These are phyloP conservation scores for Medicago lupulina DNA, from an alignment of 306 rosid genomes.

Conservation along the genomic window DNA sequence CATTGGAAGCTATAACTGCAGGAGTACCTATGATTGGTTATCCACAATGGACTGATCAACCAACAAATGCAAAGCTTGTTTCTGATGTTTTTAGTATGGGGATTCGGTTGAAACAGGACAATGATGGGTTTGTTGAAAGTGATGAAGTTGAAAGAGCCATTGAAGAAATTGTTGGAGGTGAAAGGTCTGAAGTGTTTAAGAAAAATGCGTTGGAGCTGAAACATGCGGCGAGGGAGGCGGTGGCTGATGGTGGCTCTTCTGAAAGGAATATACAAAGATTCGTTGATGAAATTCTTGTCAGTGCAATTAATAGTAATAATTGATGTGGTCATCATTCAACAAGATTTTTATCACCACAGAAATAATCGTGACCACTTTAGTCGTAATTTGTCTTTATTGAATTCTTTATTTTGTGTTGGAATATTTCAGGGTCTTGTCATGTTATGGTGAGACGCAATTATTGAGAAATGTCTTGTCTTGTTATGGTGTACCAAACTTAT, in stretches of 20 bases:
- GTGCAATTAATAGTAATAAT: background rate
- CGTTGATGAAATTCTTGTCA: slow-evolving; percentile 49
- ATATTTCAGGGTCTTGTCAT: too few species aligned
- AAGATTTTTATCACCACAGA: too few species aligned
- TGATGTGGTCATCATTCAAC: background rate
- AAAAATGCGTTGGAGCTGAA: slow-evolving; percentile 39
- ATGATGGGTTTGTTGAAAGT: slow-evolving; percentile 42
- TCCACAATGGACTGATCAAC: slow-evolving; percentile 65
- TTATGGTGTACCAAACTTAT: too few species aligned
- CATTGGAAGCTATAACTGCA: slow-evolving; percentile 49
- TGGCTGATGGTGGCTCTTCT: slow-evolving; percentile 52
- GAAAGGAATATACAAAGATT: slow-evolving; percentile 48
- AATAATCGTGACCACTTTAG: too few species aligned
- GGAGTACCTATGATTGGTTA: slow-evolving; percentile 58
- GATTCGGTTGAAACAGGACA: slow-evolving; percentile 42
- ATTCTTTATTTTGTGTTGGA: too few species aligned
- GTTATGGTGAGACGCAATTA: too few species aligned
- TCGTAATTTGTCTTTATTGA: too few species aligned
- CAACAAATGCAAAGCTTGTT: slow-evolving; percentile 58
- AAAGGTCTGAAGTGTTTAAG: slow-evolving; percentile 34
- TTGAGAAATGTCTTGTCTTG: too few species aligned
- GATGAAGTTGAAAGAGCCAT: slow-evolving; percentile 51
- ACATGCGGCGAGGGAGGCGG: slow-evolving; percentile 48
- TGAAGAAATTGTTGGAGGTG: slow-evolving; percentile 42
- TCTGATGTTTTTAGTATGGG: slow-evolving; percentile 49